Evolutionary conservation across 495 filamentous ascomycete genomes (phyloP).

Genomic region (Parathielavia hyrcaniae): DNA sequence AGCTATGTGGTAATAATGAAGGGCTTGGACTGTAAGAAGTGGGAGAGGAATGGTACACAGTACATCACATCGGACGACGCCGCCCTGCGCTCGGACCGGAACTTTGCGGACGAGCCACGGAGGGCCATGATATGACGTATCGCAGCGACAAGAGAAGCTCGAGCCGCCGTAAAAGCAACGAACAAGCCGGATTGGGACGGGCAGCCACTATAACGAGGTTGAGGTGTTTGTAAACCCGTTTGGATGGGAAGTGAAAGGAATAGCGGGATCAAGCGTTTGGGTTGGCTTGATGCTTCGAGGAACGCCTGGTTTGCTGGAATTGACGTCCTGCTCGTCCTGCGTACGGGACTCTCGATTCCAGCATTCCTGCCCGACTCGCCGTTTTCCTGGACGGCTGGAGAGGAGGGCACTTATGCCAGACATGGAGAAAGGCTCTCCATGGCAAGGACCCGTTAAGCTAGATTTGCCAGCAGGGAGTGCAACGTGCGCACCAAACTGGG

Average conservation of each 20-base stretch:
- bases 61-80: not conserved
- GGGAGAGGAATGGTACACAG: not conserved
- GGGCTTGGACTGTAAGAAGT: not conserved
- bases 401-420: not conserved
- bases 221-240: not conserved
- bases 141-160: not conserved
- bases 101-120: not conserved
- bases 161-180: constrained; percentile 8
- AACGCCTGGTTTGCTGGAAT: too few species aligned
- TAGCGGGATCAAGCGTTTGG: not conserved
- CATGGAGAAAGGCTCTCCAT: not conserved
- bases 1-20: constrained; percentile 1
- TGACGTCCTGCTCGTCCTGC: too few species aligned
- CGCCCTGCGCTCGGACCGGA: constrained; percentile 9
- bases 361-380: not conserved
- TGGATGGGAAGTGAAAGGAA: not conserved
- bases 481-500: not conserved
- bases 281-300: not conserved
- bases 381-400: not conserved
- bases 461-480: not conserved
- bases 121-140: constrained; percentile 12
- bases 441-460: too few species aligned
- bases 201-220: not conserved
- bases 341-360: too few species aligned
- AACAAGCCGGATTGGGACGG: not conserved